These are phyloP conservation scores for Penicillium decumbens DNA, from an alignment of 2,329 filamentous ascomycete genomes.

Conservation along the genomic window DNA sequence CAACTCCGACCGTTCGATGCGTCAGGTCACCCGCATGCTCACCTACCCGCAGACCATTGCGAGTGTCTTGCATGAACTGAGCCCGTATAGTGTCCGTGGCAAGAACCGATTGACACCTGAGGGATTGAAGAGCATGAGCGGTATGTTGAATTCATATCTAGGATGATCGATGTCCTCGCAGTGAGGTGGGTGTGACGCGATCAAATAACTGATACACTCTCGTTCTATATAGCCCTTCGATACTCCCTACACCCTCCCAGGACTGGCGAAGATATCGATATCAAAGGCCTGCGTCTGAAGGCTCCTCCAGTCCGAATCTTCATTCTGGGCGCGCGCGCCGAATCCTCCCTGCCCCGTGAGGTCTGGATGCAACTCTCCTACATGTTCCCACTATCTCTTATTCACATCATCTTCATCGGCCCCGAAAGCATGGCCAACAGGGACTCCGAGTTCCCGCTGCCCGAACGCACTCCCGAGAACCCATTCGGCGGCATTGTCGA, in stretches of 20 bases:
- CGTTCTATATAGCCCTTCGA: conserved; percentile 61
- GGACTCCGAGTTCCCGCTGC: conserved; percentile 86
- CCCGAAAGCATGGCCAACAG: conserved; percentile 95
- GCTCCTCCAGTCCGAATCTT: conserved; percentile 89
- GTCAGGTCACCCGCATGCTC: conserved; percentile 85
- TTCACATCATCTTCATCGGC: conserved; percentile 91
- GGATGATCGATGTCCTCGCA: not conserved
- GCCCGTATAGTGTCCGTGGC: conserved; percentile 77
- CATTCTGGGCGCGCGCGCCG: conserved; percentile 89
- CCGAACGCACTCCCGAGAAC: conserved; percentile 75
- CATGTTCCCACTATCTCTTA: conserved; percentile 84
- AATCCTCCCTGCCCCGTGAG: conserved; percentile 89
- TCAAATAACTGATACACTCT: not conserved
- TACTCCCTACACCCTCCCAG: conserved; percentile 89
- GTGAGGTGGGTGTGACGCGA: not conserved
- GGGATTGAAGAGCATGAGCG: conserved; percentile 88
- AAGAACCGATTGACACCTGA: conserved; percentile 76
- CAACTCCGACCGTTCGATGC: conserved; percentile 82
- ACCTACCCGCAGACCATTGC: conserved; percentile 92
- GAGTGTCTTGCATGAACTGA: conserved; percentile 88
- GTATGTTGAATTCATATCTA: conserved; percentile 51
- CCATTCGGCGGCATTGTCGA: conserved; percentile 94
- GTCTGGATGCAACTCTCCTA: conserved; percentile 93
- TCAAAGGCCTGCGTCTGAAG: conserved; percentile 75
- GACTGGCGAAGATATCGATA: conserved; percentile 65